phyloP scores from a whole-genome alignment of 2,329 filamentous ascomycete genomes.

The Ustulina deusta region DNA sequence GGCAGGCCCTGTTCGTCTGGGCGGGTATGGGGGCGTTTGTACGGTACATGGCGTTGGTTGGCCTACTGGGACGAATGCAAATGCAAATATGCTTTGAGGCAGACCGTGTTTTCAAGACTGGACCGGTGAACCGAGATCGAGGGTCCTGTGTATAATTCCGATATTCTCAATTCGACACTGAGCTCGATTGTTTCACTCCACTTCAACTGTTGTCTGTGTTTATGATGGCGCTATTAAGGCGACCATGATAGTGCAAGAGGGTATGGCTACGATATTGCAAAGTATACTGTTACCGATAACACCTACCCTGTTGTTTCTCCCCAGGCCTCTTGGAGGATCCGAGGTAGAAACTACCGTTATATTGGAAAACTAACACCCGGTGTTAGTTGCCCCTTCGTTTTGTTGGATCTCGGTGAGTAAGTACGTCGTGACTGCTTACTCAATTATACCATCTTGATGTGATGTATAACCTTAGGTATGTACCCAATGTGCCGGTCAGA shows the following conservation, averaged over 20 bases:
- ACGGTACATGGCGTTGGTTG: constrained; percentile 20
- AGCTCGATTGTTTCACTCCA: neutral
- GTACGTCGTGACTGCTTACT: neutral
- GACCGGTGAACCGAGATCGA: neutral
- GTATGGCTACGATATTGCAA: neutral
- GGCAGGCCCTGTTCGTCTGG: no score
- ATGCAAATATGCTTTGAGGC: neutral
- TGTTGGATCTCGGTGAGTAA: neutral
- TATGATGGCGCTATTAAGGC: neutral
- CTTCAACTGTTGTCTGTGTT: neutral
- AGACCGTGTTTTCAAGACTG: neutral
- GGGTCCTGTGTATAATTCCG: constrained; percentile 2
- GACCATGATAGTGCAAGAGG: neutral
- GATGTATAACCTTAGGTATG: neutral
- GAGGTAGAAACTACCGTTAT: neutral
- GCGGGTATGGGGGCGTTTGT: constrained; percentile 25
- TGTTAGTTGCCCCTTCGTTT: neutral
- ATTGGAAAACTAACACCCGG: neutral
- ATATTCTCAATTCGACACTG: constrained; percentile 9
- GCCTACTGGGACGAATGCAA: neutral
- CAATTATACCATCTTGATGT: neutral
- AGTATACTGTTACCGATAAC: neutral
- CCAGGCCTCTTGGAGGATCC: neutral
- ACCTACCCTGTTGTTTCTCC: neutral
- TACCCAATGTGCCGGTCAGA: neutral